A percentile compares a stretch with the other conserved stretches of the same genome.
Evolutionary conservation across 345 rosid species (phyloP).

Genomic region (Camelina neglecta): DNA sequence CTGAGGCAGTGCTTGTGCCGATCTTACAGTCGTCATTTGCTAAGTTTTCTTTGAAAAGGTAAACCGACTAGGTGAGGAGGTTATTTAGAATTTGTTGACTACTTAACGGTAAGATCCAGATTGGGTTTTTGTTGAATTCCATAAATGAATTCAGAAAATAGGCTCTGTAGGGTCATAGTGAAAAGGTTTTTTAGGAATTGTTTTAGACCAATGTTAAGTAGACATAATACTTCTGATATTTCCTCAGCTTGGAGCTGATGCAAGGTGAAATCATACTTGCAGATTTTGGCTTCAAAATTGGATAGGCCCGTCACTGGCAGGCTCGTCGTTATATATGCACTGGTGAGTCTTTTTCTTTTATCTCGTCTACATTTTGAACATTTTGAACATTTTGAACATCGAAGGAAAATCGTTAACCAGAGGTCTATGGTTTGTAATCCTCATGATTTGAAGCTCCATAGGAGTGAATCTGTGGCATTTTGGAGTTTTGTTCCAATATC

Average conservation of each 20-base stretch:
- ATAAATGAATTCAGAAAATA: constrained; percentile 25
- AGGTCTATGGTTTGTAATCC: constrained; percentile 10
- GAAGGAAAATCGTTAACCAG: constrained; percentile 6
- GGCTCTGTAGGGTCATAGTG: constrained; percentile 27
- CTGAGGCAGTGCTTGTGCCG: constrained; percentile 92
- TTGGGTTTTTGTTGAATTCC: constrained; percentile 24
- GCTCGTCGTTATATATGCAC: constrained; percentile 86
- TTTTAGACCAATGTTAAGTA: constrained; percentile 32
- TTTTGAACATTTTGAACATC: constrained; percentile 24
- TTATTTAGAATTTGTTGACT: constrained; percentile 33
- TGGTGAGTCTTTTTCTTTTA: constrained; percentile 60
- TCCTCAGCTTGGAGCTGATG: constrained; percentile 44
- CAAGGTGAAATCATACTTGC: constrained; percentile 52
- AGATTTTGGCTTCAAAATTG: constrained; percentile 99
- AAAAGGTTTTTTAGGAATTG: constrained; percentile 21
- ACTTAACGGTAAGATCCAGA: constrained; percentile 27
- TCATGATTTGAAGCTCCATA: constrained; percentile 25
- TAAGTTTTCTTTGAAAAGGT: constrained; percentile 91
- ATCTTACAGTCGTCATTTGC: constrained; percentile 82
- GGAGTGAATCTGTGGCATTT: constrained; percentile 28
- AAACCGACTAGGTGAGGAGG: constrained; percentile 30
- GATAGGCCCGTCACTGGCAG: constrained; percentile 93
- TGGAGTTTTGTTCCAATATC: constrained; percentile 18
- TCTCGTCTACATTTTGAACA: constrained; percentile 23
- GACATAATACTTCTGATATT: constrained; percentile 30